Percentiles rank a stretch among this genome's conserved stretches.
Evolutionary conservation across 2,329 filamentous ascomycete genomes (phyloP).

Genomic region (Chaetomiaceae sp.): DNA sequence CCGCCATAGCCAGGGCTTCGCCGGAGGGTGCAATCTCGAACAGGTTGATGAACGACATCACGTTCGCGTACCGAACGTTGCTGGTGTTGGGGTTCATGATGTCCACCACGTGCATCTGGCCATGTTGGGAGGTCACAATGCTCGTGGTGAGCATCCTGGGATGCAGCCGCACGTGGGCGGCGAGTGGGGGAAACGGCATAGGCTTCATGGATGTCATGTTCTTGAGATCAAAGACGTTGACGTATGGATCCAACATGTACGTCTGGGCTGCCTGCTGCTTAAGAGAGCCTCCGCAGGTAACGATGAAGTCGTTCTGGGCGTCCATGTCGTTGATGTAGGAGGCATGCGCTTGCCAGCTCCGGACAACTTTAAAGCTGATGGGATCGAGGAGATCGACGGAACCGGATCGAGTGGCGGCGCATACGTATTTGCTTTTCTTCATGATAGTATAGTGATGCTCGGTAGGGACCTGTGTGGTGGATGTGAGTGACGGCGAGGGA

Average conservation of each 20-base stretch:
- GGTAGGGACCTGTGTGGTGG: slow-evolving; percentile 52
- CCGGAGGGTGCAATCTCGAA: slow-evolving; percentile 85
- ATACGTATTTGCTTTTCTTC: slow-evolving; percentile 86
- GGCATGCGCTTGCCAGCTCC: slow-evolving; percentile 85
- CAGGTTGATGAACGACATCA: slow-evolving; percentile 66
- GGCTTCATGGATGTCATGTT: slow-evolving; percentile 81
- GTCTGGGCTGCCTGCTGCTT: slow-evolving; percentile 63
- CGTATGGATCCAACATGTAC: slow-evolving; percentile 82
- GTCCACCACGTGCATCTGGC: slow-evolving; percentile 93
- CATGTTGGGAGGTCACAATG: slow-evolving; percentile 84
- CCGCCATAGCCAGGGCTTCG: slow-evolving; percentile 74
- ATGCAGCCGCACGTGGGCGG: slow-evolving; percentile 93
- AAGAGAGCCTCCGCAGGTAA: slow-evolving; percentile 89
- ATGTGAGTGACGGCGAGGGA: slow-evolving; percentile 8
- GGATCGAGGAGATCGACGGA: slow-evolving; percentile 82
- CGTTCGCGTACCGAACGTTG: slow-evolving; percentile 76
- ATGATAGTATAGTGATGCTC: slow-evolving; percentile 81
- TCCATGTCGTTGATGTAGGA: slow-evolving; percentile 95
- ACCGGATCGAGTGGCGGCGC: slow-evolving; percentile 78
- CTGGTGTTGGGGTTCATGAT: slow-evolving; percentile 88
- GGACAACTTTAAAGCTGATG: slow-evolving; percentile 67
- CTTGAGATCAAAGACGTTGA: slow-evolving; percentile 94
- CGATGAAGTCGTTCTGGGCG: slow-evolving; percentile 86
- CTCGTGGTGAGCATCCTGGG: slow-evolving; percentile 92
- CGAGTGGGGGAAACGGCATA: slow-evolving; percentile 86